Conservation (phyloP, 495 filamentous ascomycete genomes). For the Aspergillus panamensis region DNA sequence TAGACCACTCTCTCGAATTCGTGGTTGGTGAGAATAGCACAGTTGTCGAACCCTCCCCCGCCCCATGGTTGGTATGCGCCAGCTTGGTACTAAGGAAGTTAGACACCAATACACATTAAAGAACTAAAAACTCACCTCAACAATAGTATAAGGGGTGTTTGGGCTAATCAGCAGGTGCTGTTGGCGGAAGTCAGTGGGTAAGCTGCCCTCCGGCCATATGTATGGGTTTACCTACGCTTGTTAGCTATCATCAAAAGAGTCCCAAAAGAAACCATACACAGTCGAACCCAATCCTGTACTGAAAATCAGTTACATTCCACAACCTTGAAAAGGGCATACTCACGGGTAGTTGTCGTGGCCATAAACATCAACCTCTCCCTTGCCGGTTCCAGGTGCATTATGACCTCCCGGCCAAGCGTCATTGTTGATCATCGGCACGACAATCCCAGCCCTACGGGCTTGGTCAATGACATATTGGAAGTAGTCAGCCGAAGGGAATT, state of each 20-base stretch:
- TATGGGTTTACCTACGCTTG: conserved; percentile 38
- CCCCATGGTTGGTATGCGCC: conserved; percentile 78
- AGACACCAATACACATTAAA: background rate
- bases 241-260: conserved; percentile 7
- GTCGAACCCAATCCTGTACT: conserved; percentile 54
- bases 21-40: conserved; percentile 58
- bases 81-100: conserved; percentile 57
- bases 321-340: background rate
- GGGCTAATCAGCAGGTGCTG: conserved; percentile 58
- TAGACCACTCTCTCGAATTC: conserved; percentile 78
- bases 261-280: conserved; percentile 35
- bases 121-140: conserved; percentile 47
- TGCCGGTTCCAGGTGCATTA: conserved; percentile 62
- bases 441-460: conserved; percentile 62
- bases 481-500: conserved; percentile 59
- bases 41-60: conserved; percentile 62
- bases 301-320: conserved; percentile 10
- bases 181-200: conserved; percentile 46
- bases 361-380: conserved; percentile 71
- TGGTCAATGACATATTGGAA: conserved; percentile 69
- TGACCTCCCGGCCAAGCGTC: conserved; percentile 59
- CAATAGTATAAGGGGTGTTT: conserved; percentile 61
- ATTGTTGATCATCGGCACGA: conserved; percentile 74
- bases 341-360: conserved; percentile 69
- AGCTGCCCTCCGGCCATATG: conserved; percentile 44